Base-by-base conservation (phyloP, 1,139 yeast genomes). In the Scheffersomyces stambukii region DNA sequence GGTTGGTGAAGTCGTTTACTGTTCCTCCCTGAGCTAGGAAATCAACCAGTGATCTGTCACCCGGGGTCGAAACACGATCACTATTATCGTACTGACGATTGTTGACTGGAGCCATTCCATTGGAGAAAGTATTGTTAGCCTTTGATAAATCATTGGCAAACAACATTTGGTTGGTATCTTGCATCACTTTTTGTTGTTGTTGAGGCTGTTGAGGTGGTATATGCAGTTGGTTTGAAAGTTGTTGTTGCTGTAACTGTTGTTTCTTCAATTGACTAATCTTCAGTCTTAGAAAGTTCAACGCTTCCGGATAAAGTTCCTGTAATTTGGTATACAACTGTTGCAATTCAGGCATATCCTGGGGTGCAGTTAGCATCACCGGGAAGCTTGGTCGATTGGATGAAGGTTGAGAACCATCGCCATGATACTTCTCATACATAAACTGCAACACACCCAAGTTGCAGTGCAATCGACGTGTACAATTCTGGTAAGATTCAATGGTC, bases 271-370 rank as follows among this genome's bases (percentile, higher is more conserved):
- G 64, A 30, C 63, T 66, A 41, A 70, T 55, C 35, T 65, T 70
- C 50, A 61, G 48, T 42, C 67, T 75, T 38, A 69, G 57, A 37
- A 60, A 64, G 28, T 68, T 75, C 21, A 72, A 53, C 0, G 76
- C 77, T 37, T 74, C 80, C 0, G 78, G 78, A 38, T 74, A 75
- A 24, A 75, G 46, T 30, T 69, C 75, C 38, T 72, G 75, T 29
- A 75, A 52, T 30, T 65, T 54, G 20, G 57, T 52, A 45, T 75
- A 75, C 28, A 70, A 57, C 25, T 59, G 69, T 31, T 52, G 55
- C 30, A 75, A 55, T 42, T 73, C 80, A 0, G 78, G 76, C 61
- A 74, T 63, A 29, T 73, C 78, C 5, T 64, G 66, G 3, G 80
- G 80, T 5, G 81, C 68, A 4, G 72, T 57, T 38, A 74, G 60